A percentile compares a stretch with the other conserved stretches of the same genome.
phyloP scores from a whole-genome alignment of 257 asterid genomes.

The Craterostigma plantagineum region DNA sequence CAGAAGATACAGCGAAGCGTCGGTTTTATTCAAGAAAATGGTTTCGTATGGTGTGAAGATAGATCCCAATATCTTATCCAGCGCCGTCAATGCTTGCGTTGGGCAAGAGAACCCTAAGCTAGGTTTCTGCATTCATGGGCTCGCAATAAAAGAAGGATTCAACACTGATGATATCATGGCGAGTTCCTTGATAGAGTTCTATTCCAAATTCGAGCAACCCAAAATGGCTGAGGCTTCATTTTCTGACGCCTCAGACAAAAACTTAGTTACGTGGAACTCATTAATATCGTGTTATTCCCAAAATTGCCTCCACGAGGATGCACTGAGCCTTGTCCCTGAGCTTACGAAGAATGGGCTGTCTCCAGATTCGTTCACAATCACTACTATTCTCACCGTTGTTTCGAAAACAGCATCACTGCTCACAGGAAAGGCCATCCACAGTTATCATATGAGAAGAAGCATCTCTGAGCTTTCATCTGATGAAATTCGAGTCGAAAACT shows the following conservation, averaged over 20 bases:
- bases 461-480: no score
- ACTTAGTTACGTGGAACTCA: constrained; percentile 68
- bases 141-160: constrained; percentile 38
- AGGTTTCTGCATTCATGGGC: constrained; percentile 46
- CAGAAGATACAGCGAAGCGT: constrained; percentile 27
- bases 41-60: constrained; percentile 27
- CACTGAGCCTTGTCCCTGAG: no score
- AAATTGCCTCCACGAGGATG: no score
- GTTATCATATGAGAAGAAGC: no score
- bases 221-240: constrained; percentile 37
- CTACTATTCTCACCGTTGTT: no score
- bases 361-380: no score
- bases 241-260: constrained; percentile 26
- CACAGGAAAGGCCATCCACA: no score
- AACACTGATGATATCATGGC: constrained; percentile 40
- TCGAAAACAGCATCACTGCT: no score
- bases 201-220: constrained; percentile 38
- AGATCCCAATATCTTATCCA: constrained; percentile 38
- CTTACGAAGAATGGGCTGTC: no score
- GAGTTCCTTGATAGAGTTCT: constrained; percentile 46
- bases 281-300: constrained; percentile 50
- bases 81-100: constrained; percentile 27
- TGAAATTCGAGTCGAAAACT: no score
- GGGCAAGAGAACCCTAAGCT: constrained; percentile 17
- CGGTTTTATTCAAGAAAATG: constrained; percentile 38